Percentiles rank a stretch among this genome's conserved stretches.
Conservation (phyloP, 495 filamentous ascomycete genomes). For the Xylaria cubensis region DNA sequence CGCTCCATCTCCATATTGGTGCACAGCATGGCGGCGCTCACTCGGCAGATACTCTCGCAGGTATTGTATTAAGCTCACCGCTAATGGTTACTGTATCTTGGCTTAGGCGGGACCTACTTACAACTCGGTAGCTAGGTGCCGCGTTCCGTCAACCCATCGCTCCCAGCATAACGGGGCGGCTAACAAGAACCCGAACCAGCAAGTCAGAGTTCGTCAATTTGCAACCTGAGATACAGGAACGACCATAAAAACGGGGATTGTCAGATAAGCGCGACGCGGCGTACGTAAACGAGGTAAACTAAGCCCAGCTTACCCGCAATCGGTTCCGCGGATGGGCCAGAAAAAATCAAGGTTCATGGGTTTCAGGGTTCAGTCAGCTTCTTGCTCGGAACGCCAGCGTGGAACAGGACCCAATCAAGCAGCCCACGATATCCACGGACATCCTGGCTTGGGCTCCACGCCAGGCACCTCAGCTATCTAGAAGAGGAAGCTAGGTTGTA, state of each 20-base stretch:
- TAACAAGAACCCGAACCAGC: neutral
- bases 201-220: neutral
- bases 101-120: neutral
- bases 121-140: neutral
- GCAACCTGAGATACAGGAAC: neutral
- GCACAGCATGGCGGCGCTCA: no score
- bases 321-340: conserved; percentile 4
- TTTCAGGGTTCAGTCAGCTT: neutral
- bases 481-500: neutral
- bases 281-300: neutral
- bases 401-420: conserved; percentile 8
- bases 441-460: neutral
- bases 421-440: conserved; percentile 12
- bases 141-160: neutral
- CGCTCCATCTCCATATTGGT: no score
- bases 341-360: neutral
- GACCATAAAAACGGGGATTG: neutral
- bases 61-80: neutral
- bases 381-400: neutral
- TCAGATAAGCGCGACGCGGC: neutral
- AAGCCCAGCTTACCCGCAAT: neutral
- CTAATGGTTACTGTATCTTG: neutral
- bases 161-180: neutral
- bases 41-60: no score
- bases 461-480: neutral